Conservation (phyloP, 73 alveolate species). For the Blepharisma japonicum region DNA sequence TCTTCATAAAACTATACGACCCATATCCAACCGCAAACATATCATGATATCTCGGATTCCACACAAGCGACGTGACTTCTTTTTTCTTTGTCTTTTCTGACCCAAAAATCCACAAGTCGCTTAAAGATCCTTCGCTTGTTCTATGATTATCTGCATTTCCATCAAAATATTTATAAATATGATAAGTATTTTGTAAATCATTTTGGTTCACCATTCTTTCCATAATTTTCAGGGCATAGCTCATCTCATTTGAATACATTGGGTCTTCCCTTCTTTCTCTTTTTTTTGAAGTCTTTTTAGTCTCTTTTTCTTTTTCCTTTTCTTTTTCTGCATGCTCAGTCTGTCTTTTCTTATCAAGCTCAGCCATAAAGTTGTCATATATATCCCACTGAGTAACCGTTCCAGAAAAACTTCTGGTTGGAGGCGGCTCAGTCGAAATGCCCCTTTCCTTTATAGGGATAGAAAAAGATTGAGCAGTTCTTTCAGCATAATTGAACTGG, state of each 20-base stretch:
- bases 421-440: conserved; percentile 93
- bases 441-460: conserved; percentile 80
- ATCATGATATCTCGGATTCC: conserved; percentile 99
- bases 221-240: conserved; percentile 82
- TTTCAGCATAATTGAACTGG: conserved; percentile 85
- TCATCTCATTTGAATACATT: conserved; percentile 81
- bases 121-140: conserved; percentile 53
- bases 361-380: conserved; percentile 97
- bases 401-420: conserved; percentile 68
- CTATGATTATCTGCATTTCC: conserved; percentile 57
- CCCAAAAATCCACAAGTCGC: conserved; percentile 96
- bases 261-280: conserved; percentile 75
- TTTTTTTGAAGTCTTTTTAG: conserved; percentile 69
- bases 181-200: conserved; percentile 94
- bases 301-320: conserved; percentile 70
- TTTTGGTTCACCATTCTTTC: conserved; percentile 98
- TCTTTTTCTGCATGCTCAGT: conserved; percentile 66
- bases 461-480: conserved; percentile 88
- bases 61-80: conserved; percentile 94
- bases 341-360: conserved; percentile 65
- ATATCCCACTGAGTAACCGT: conserved; percentile 99
- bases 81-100: conserved; percentile 93
- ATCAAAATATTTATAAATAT: conserved; percentile 85
- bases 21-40: conserved; percentile 99
- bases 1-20: conserved; percentile 82